Conservation (phyloP, 208 protist genomes). For the Naegleria gruberi region DNA sequence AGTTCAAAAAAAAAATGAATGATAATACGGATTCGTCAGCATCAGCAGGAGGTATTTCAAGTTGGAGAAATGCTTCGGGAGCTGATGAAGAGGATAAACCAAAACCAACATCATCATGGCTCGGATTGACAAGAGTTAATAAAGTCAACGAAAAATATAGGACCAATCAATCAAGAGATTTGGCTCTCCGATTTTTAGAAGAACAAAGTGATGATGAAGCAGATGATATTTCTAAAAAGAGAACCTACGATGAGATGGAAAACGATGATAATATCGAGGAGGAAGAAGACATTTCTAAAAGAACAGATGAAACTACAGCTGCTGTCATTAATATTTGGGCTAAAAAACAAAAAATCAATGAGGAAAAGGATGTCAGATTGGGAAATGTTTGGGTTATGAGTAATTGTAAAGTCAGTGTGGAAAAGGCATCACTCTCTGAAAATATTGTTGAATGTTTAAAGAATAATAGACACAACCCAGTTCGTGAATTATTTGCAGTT, state of each 20-base stretch:
- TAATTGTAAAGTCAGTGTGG: neutral
- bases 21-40: no score
- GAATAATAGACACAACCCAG: neutral
- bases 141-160: neutral
- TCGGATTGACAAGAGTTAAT: neutral
- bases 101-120: neutral
- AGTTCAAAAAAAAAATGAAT: no score
- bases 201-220: neutral
- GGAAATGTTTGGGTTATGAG: constrained; percentile 17
- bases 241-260: neutral
- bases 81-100: no score
- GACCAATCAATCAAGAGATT: neutral
- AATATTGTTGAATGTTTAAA: neutral
- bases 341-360: neutral
- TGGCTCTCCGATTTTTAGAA: neutral
- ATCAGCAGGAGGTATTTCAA: no score
- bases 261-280: neutral
- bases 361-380: neutral
- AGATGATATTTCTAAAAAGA: neutral
- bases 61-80: no score
- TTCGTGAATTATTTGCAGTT: constrained; percentile 1
- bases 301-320: neutral
- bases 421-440: neutral
- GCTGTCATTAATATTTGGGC: neutral
- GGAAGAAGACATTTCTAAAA: neutral